These are phyloP conservation scores for Hylodesmum podocarpum DNA, from an alignment of 306 rosid species.

Conservation along the genomic window DNA sequence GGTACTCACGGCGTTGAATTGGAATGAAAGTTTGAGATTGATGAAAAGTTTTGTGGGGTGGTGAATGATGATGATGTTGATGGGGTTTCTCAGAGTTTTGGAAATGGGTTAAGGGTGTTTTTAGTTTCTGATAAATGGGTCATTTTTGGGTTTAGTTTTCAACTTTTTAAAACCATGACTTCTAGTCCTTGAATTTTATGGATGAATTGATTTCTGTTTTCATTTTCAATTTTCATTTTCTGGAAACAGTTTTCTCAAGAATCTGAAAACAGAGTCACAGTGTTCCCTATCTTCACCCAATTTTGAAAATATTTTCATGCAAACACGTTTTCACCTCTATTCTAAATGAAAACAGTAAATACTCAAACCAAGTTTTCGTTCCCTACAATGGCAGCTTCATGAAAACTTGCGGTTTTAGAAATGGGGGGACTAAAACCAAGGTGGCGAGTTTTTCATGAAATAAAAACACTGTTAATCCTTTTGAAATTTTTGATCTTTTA, in stretches of 20 bases:
- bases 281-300: too few relatives aligned
- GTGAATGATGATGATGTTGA: background rate
- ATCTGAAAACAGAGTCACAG: too few relatives aligned
- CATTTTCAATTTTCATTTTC: too few relatives aligned
- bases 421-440: background rate
- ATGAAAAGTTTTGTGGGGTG: constrained; percentile 10
- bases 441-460: background rate
- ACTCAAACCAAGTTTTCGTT: background rate
- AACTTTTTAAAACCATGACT: background rate
- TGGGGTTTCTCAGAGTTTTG: background rate
- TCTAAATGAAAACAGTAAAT: too few relatives aligned
- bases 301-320: too few relatives aligned
- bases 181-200: background rate
- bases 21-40: constrained; percentile 1
- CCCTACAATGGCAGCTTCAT: too few relatives aligned
- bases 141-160: background rate
- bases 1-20: constrained; percentile 23
- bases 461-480: background rate
- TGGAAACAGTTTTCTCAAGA: too few relatives aligned
- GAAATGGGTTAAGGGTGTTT: background rate
- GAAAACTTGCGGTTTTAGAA: background rate
- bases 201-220: too few relatives aligned
- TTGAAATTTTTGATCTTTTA: background rate
- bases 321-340: too few relatives aligned
- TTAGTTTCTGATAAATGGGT: background rate